phyloP scores from a whole-genome alignment of 2,329 filamentous ascomycete genomes.

The Aureobasidium sp. region DNA sequence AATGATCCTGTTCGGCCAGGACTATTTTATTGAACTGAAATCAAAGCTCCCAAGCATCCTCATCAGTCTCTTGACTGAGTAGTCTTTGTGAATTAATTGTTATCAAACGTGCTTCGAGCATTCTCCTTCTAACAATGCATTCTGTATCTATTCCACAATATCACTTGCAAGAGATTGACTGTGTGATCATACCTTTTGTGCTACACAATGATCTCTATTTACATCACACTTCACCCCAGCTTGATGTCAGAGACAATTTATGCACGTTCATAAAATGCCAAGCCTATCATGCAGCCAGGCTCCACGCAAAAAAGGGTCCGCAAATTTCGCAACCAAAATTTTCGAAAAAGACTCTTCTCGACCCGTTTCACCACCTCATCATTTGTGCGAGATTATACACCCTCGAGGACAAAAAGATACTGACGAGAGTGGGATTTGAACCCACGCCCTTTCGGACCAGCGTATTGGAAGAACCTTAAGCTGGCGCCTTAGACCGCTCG shows the following conservation, averaged over 20 bases:
- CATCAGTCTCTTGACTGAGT: too few species aligned
- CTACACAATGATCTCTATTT: too few species aligned
- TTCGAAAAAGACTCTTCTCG: background rate
- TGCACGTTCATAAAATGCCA: background rate
- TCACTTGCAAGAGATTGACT: too few species aligned
- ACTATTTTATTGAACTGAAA: too few species aligned
- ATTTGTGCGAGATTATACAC: background rate
- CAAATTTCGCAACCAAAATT: background rate
- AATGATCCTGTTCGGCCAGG: too few species aligned
- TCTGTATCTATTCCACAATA: too few species aligned
- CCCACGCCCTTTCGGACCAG: slow-evolving; percentile 14
- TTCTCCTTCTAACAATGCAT: too few species aligned
- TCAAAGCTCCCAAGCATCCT: too few species aligned
- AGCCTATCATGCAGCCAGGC: background rate
- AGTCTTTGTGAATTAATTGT: too few species aligned
- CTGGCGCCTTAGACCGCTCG: slow-evolving; percentile 16
- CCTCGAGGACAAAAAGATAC: background rate
- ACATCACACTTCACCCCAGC: too few species aligned
- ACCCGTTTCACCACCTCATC: background rate
- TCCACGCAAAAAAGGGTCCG: background rate
- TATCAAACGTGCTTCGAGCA: too few species aligned
- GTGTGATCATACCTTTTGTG: too few species aligned
- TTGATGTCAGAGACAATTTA: background rate
- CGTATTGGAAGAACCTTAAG: slow-evolving; percentile 12
- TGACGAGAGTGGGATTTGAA: slow-evolving; percentile 16